These are phyloP conservation scores for Dactylellina drechsleri DNA, from an alignment of 2,329 filamentous ascomycete species.

Conservation along the genomic window DNA sequence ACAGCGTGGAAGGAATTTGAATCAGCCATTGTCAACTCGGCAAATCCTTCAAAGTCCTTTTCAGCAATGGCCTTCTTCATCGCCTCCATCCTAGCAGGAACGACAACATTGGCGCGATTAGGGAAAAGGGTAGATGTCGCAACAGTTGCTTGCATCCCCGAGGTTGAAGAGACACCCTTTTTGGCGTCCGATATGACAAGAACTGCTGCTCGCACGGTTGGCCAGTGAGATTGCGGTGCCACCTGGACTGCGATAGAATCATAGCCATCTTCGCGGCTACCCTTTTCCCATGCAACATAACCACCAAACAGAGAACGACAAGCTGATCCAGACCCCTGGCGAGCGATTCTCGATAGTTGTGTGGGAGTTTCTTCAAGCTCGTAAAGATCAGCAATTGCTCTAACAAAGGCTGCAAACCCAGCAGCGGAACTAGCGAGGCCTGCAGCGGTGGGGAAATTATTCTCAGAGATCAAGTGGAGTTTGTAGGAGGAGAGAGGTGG, in stretches of 20 bases:
- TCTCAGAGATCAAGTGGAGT: conserved; percentile 89
- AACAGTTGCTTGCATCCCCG: conserved; percentile 97
- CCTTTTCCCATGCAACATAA: conserved; percentile 94
- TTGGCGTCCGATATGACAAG: conserved; percentile 92
- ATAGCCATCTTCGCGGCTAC: conserved; percentile 75
- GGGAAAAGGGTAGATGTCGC: conserved; percentile 88
- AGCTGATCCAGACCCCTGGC: conserved; percentile 93
- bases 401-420: conserved; percentile 76
- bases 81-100: conserved; percentile 81
- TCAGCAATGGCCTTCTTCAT: conserved; percentile 84
- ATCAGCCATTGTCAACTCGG: conserved; percentile 92
- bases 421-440: conserved; percentile 80
- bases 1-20: conserved; percentile 97
- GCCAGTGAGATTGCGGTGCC: conserved; percentile 90
- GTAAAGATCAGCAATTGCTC: conserved; percentile 92
- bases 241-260: conserved; percentile 91
- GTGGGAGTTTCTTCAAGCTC: conserved; percentile 80
- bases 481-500: conserved; percentile 81
- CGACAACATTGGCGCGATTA: conserved; percentile 77
- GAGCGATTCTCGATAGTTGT: conserved; percentile 86
- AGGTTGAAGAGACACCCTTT: conserved; percentile 91
- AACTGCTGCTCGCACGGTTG: conserved; percentile 89
- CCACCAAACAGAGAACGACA: conserved; percentile 93
- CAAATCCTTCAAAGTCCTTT: conserved; percentile 86
- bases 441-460: conserved; percentile 98